A percentile compares a stretch with the other conserved stretches of the same genome.
phyloP scores from a whole-genome alignment of 2,329 filamentous ascomycete species.

The Aspergillus brunneoviolaceus region DNA sequence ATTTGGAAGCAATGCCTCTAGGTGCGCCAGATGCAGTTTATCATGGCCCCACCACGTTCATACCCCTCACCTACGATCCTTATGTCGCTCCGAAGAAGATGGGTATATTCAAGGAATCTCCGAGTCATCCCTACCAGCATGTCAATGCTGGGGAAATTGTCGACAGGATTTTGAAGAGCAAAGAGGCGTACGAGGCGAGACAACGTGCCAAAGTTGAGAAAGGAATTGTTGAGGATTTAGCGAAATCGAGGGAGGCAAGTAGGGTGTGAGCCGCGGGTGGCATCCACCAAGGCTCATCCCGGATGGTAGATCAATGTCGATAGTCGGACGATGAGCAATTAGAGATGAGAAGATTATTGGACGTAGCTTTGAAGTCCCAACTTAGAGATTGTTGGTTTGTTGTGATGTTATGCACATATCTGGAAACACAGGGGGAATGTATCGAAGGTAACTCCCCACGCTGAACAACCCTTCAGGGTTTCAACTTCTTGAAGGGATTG shows the following conservation, averaged over 20 bases:
- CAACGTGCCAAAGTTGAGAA: conserved; percentile 90
- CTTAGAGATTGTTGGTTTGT: neutral
- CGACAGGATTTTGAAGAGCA: conserved; percentile 79
- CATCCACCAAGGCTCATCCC: neutral
- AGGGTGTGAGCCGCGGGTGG: neutral
- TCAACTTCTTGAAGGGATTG: neutral
- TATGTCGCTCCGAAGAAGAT: conserved; percentile 78
- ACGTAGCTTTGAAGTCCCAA: neutral
- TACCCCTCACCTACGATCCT: conserved; percentile 72
- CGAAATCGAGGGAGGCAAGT: conserved; percentile 58
- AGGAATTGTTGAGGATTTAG: conserved; percentile 69
- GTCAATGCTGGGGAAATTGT: conserved; percentile 95
- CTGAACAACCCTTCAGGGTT: neutral
- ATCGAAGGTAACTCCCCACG: neutral
- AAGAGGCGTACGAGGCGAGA: conserved; percentile 84
- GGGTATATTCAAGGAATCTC: conserved; percentile 80
- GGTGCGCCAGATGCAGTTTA: conserved; percentile 79
- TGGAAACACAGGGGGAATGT: neutral
- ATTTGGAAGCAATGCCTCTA: conserved; percentile 72
- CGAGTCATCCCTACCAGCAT: conserved; percentile 73
- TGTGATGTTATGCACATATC: neutral
- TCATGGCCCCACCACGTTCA: conserved; percentile 93
- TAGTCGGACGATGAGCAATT: neutral
- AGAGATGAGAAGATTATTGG: neutral
- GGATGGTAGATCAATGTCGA: neutral